Base-by-base conservation (phyloP, 257 asterid species). In the Solanum virginianum region DNA sequence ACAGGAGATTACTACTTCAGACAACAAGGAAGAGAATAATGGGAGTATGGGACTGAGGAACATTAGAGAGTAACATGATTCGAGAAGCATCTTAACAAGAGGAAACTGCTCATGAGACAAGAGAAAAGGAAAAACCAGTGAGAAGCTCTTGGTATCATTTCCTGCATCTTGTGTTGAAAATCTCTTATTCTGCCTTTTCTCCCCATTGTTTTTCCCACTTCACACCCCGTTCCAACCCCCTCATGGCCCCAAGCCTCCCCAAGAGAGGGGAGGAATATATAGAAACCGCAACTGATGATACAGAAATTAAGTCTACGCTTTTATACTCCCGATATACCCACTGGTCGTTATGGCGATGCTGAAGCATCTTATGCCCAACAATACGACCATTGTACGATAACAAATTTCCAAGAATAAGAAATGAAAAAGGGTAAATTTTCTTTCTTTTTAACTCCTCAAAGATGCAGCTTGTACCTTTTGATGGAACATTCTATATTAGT, bases 401-500 rank as follows among this genome's bases (percentile, higher is more conserved):
- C 77, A 68, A 68, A 74, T 18, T 74, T 47, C 77, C 24, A 68
- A 15, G 15, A 68, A 2, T 16, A 68, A 36, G 7, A 69, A 69
- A 36, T 26, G 7, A 43, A 39, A 39, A 39, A 8, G 79, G 26
- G 9, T 9, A 85, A 32, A n/a, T 22, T n/a, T n/a, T 22, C 15
- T 13, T 75, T 22, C 32, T 75, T 4, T 8, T 16, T 29, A 22
- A 49, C 56, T 8, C 36, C 56, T 45, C 39, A 72, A 20, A n/a
- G 39, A 14, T 26, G 41, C 72, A 59, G 66, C 32, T 59, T 59
- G 80, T 85, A 96, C 99, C 98, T 96, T 89, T 85, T 80, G 88
- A 96, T 95, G 81, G 98, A 95, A 88, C 98, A 96, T 90, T 96
- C 98, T 41, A 96, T 96, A 86, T 96, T 96, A 71, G 98, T 95